A percentile compares a stretch with the other conserved stretches of the same genome.
These are phyloP conservation scores for Wickerhamomyces chambardii DNA, from an alignment of 805 yeast species.

Conservation along the genomic window DNA sequence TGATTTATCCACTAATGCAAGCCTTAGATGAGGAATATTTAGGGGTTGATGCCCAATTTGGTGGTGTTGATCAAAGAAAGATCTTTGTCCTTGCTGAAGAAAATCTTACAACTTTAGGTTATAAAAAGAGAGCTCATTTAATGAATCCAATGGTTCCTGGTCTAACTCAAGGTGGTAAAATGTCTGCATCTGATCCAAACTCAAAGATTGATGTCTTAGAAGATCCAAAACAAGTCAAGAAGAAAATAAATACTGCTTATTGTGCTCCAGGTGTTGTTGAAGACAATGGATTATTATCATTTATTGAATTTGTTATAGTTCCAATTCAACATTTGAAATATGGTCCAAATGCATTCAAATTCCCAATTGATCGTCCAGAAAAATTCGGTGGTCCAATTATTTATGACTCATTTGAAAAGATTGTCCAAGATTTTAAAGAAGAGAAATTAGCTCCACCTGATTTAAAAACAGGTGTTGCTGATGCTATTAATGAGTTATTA, in stretches of 20 bases:
- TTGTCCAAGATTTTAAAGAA: constrained; percentile 63
- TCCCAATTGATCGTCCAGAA: constrained; percentile 85
- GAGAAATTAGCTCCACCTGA: constrained; percentile 87
- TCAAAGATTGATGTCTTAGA: constrained; percentile 92
- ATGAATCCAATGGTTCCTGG: constrained; percentile 99
- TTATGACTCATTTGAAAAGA: constrained; percentile 55
- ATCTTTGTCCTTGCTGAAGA: constrained; percentile 97
- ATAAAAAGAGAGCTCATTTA: constrained; percentile 95
- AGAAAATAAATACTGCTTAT: constrained; percentile 87
- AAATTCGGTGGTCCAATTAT: constrained; percentile 92
- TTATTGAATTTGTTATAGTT: constrained; percentile 72
- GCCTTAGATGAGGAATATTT: constrained; percentile 92
- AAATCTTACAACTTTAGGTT: constrained; percentile 76
- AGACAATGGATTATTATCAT: constrained; percentile 85
- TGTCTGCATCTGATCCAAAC: constrained; percentile 99
- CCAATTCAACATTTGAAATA: constrained; percentile 78
- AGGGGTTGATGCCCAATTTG: constrained; percentile 89
- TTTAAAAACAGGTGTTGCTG: constrained; percentile 86
- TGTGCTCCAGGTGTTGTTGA: constrained; percentile 93
- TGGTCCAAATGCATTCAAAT: constrained; percentile 49
- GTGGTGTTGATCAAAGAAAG: constrained; percentile 98
- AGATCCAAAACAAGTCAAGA: constrained; percentile 78
- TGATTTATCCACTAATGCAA: constrained; percentile 98
- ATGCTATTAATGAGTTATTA: constrained; percentile 69
- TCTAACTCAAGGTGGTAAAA: constrained; percentile 91